Conservation (phyloP, 2,329 filamentous ascomycete genomes). For the Ascochyta fabae region DNA sequence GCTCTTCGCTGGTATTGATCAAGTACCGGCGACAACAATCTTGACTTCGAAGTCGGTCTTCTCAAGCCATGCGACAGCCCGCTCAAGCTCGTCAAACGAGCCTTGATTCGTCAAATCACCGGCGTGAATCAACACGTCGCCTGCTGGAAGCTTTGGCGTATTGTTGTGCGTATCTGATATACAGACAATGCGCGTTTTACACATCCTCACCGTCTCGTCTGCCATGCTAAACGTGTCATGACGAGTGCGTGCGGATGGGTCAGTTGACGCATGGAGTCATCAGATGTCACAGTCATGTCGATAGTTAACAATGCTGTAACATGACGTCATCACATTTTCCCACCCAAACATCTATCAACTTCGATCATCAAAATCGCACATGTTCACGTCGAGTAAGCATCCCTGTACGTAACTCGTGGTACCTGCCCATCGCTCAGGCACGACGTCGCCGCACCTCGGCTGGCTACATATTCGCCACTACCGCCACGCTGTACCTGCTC, state of each 20-base stretch:
- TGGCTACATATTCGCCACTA: background rate
- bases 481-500: background rate
- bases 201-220: background rate
- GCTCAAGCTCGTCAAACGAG: constrained; percentile 62
- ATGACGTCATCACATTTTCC: constrained; percentile 8
- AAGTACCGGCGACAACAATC: constrained; percentile 70
- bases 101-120: constrained; percentile 80
- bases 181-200: constrained; percentile 70
- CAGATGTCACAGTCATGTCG: no score
- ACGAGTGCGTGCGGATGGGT: background rate
- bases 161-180: constrained; percentile 79
- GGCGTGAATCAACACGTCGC: constrained; percentile 77
- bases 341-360: background rate
- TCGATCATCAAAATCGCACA: background rate
- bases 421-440: constrained; percentile 16
- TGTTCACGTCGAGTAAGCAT: background rate
- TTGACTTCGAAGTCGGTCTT: constrained; percentile 72
- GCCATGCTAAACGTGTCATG: constrained; percentile 5
- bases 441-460: constrained; percentile 10
- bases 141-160: constrained; percentile 68
- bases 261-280: background rate
- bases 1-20: background rate
- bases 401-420: constrained; percentile 6
- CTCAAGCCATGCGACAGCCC: constrained; percentile 71
- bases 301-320: background rate